Percentiles rank a stretch among this genome's conserved stretches.
phyloP scores from a whole-genome alignment of 1,284 basidiomycete genomes.

The Rhodotorula sp. region DNA sequence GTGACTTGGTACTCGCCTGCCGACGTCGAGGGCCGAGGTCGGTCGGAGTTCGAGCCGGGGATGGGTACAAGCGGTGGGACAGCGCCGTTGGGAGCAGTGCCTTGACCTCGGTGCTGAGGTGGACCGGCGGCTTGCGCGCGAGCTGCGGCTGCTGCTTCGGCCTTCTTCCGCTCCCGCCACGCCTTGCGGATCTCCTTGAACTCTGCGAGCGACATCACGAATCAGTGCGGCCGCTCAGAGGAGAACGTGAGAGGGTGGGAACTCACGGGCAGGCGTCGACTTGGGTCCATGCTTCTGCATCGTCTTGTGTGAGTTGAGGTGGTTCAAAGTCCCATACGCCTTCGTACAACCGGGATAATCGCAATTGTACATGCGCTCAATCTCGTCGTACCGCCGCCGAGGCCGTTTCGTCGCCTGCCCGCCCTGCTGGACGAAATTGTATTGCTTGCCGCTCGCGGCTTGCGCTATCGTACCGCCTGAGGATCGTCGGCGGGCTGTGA shows the following conservation, averaged over 20 bases:
- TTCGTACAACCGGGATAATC: conserved; percentile 77
- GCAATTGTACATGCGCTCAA: conserved; percentile 85
- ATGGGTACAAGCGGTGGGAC: neutral
- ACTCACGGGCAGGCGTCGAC: conserved; percentile 74
- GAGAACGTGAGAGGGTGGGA: too few species aligned
- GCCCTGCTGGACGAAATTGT: conserved; percentile 73
- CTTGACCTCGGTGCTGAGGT: neutral
- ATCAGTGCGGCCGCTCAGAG: too few species aligned
- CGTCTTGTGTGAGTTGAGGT: conserved; percentile 85
- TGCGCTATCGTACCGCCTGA: neutral
- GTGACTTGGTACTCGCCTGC: conserved; percentile 36
- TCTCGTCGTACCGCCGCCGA: conserved; percentile 79
- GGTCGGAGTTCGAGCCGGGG: neutral
- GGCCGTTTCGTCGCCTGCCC: conserved; percentile 76
- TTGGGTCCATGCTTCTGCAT: conserved; percentile 88
- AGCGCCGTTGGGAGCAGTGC: neutral
- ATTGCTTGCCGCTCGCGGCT: conserved; percentile 45
- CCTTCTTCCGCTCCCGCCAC: conserved; percentile 91
- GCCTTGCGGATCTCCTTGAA: conserved; percentile 96
- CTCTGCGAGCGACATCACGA: conserved; percentile 57
- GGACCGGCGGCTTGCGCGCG: conserved; percentile 10
- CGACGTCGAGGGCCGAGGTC: conserved; percentile 36
- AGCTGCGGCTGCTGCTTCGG: conserved; percentile 50
- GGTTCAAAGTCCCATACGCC: conserved; percentile 64
- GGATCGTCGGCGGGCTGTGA: conserved; percentile 4